phyloP scores from a whole-genome alignment of 352 stramenopile genomes.

The Phytophthora boehmeriae region DNA sequence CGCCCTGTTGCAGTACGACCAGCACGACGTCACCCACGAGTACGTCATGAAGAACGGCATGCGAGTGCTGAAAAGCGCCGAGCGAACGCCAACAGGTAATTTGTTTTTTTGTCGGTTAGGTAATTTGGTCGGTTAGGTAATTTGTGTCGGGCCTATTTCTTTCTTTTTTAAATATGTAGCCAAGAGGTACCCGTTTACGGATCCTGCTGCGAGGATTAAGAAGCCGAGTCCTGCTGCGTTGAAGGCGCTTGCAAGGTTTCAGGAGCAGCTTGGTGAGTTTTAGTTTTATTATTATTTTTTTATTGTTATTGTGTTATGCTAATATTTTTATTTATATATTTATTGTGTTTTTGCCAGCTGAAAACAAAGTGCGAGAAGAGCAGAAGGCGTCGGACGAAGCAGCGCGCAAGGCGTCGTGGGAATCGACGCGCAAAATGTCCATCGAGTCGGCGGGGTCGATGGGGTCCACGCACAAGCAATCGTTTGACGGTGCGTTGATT shows the following conservation, averaged over 20 bases:
- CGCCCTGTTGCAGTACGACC: slow-evolving; percentile 56
- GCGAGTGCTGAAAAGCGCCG: slow-evolving; percentile 43
- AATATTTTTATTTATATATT: background rate
- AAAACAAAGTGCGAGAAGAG: slow-evolving; percentile 39
- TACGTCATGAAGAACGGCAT: slow-evolving; percentile 73
- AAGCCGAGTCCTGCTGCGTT: slow-evolving; percentile 47
- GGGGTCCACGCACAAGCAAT: slow-evolving; percentile 38
- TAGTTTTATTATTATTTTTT: background rate
- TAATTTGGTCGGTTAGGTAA: background rate
- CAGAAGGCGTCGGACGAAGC: slow-evolving; percentile 39
- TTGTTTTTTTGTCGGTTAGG: background rate
- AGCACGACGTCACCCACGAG: slow-evolving; percentile 58
- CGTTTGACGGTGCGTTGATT: slow-evolving; percentile 34
- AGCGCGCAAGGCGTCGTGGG: slow-evolving; percentile 40
- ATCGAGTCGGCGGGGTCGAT: slow-evolving; percentile 49
- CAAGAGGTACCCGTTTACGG: slow-evolving; percentile 71
- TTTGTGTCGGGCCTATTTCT: slow-evolving; percentile 1
- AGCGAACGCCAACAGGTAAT: slow-evolving; percentile 20
- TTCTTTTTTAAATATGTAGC: slow-evolving; percentile 13
- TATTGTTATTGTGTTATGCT: background rate
- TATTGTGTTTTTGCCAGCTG: slow-evolving; percentile 19
- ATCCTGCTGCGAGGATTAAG: slow-evolving; percentile 49
- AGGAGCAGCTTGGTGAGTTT: slow-evolving; percentile 57
- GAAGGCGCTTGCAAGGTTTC: slow-evolving; percentile 59
- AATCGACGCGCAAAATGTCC: slow-evolving; percentile 37